Conservation (phyloP, 2,329 filamentous ascomycete genomes). For the Curvularia spicifera region DNA sequence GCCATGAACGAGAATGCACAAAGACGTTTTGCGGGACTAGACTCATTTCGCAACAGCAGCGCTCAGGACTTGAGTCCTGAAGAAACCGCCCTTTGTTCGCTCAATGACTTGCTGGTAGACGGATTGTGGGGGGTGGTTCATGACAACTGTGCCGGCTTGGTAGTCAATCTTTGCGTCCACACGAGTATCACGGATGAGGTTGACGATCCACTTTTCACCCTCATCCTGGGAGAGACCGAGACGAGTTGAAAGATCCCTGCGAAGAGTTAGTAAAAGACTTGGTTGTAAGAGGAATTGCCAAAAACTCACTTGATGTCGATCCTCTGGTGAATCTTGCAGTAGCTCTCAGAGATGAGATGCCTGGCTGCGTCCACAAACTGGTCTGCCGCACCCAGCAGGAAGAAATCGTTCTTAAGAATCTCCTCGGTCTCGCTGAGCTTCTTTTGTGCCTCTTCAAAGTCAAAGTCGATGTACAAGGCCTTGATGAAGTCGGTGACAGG, state of each 20-base stretch:
- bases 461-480: constrained; percentile 93
- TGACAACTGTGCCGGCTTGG: constrained; percentile 96
- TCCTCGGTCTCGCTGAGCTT: constrained; percentile 87
- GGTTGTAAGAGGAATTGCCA: neutral
- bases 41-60: constrained; percentile 58
- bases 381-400: constrained; percentile 84
- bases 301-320: constrained; percentile 85
- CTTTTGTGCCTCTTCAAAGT: constrained; percentile 95
- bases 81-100: constrained; percentile 98
- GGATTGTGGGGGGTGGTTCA: constrained; percentile 98
- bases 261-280: constrained; percentile 17
- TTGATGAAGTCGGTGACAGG: constrained; percentile 96
- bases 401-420: constrained; percentile 92
- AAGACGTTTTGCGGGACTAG: neutral
- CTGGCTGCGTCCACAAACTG: constrained; percentile 91
- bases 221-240: constrained; percentile 92
- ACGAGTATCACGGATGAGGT: constrained; percentile 95
- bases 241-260: constrained; percentile 83
- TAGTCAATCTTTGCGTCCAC: constrained; percentile 99
- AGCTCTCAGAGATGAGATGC: constrained; percentile 97
- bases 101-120: constrained; percentile 99
- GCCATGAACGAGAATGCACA: constrained; percentile 4
- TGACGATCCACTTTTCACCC: constrained; percentile 99
- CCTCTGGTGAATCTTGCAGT: constrained; percentile 99
- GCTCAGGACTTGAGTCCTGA: constrained; percentile 93